Percentiles rank a stretch among this genome's conserved stretches.
Evolutionary conservation across 495 filamentous ascomycete species (phyloP).

Genomic region (Ramalina intermedia): DNA sequence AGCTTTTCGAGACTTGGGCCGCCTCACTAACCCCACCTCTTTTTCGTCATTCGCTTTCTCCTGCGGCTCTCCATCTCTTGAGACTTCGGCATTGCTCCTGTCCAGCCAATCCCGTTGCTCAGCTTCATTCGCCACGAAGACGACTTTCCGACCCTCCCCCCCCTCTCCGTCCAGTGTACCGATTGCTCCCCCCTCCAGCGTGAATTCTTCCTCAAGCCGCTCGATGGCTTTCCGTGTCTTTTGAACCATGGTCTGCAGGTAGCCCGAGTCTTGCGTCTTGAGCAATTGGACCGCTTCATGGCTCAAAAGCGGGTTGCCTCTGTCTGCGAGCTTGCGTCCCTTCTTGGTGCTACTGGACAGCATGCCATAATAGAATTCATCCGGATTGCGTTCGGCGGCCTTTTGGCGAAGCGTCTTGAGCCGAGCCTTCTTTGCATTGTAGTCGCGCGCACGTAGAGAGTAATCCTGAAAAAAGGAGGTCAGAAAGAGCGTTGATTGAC

Average conservation of each 20-base stretch:
- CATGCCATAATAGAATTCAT: constrained; percentile 96
- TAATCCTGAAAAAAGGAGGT: constrained; percentile 50
- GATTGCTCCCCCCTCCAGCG: constrained; percentile 21
- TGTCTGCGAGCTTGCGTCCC: constrained; percentile 42
- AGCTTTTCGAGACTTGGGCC: constrained; percentile 2
- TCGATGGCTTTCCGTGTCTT: constrained; percentile 44
- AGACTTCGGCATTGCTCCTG: neutral
- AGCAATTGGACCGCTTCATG: constrained; percentile 66
- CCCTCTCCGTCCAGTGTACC: constrained; percentile 2
- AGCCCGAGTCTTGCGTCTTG: constrained; percentile 93
- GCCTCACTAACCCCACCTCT: neutral
- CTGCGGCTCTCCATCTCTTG: neutral
- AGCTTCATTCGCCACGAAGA: constrained; percentile 41
- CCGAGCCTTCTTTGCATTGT: constrained; percentile 69
- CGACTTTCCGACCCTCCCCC: constrained; percentile 28
- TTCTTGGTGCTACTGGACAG: constrained; percentile 48
- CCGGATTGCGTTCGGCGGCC: constrained; percentile 76
- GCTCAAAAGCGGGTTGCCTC: constrained; percentile 35
- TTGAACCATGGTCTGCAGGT: constrained; percentile 56
- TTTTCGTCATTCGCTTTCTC: neutral
- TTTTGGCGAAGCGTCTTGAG: constrained; percentile 67
- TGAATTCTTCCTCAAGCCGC: constrained; percentile 39
- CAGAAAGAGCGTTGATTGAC: neutral
- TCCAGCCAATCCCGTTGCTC: constrained; percentile 31
- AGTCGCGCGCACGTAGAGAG: constrained; percentile 76